phyloP scores from a whole-genome alignment of 1,284 basidiomycete genomes.

The Trametes hirsuta region DNA sequence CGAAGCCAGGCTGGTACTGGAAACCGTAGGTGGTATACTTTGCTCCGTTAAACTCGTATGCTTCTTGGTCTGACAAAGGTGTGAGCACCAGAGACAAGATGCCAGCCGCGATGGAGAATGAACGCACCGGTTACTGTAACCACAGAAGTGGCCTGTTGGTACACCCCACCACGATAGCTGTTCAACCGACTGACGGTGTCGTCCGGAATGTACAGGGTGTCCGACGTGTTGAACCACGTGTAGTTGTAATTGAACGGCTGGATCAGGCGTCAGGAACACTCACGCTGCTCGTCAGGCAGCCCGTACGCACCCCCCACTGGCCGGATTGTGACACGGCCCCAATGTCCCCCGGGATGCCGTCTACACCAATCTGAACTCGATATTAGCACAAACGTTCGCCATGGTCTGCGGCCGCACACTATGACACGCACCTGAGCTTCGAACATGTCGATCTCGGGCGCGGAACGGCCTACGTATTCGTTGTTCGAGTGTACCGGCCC shows the following conservation, averaged over 20 bases:
- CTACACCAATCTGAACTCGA: background rate
- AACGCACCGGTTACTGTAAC: constrained; percentile 33
- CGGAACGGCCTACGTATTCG: constrained; percentile 58
- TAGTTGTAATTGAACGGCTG: constrained; percentile 53
- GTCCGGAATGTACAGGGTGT: constrained; percentile 49
- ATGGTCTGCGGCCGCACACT: background rate
- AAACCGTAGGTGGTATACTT: background rate
- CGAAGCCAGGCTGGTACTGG: background rate
- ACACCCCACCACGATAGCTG: constrained; percentile 54
- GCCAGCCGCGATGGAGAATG: too few relatives aligned
- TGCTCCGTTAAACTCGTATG: background rate
- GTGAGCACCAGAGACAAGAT: too few relatives aligned
- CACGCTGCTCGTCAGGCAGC: too few relatives aligned
- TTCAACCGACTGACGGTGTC: constrained; percentile 48
- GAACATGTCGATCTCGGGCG: constrained; percentile 55
- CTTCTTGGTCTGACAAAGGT: background rate
- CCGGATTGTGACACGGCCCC: background rate
- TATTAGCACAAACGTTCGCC: background rate
- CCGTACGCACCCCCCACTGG: background rate
- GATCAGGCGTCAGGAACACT: background rate
- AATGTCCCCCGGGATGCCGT: background rate
- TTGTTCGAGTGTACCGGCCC: constrained; percentile 64
- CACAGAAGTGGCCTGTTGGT: constrained; percentile 52
- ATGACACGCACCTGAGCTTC: constrained; percentile 42
- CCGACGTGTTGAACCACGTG: constrained; percentile 46